phyloP scores from a whole-genome alignment of 2,329 filamentous ascomycete species.

The Zarea fungicola region DNA sequence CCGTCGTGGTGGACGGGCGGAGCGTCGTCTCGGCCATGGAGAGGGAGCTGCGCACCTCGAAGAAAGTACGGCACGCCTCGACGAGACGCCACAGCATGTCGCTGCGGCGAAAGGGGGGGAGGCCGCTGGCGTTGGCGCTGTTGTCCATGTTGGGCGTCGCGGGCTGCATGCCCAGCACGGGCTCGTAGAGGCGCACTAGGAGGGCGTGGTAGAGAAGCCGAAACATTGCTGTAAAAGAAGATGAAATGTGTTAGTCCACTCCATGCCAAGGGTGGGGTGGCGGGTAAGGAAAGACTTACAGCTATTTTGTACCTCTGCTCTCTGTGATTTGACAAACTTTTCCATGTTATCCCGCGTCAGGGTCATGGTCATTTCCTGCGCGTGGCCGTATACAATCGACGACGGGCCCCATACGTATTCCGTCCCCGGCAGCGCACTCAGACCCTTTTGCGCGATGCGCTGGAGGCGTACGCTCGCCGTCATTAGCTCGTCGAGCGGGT shows the following conservation, averaged over 20 bases:
- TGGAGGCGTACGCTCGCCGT: conserved; percentile 1
- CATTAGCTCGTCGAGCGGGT: background rate
- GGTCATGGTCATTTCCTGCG: conserved; percentile 6
- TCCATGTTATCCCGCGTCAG: conserved; percentile 6
- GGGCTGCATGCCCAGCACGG: conserved; percentile 22
- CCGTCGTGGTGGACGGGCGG: conserved; percentile 7
- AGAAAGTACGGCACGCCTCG: conserved; percentile 2
- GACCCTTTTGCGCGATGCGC: conserved; percentile 1
- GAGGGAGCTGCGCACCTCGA: background rate
- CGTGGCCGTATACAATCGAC: background rate
- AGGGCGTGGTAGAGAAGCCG: conserved; percentile 21
- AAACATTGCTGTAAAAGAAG: conserved; percentile 2
- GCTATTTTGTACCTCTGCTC: background rate
- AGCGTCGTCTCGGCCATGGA: background rate
- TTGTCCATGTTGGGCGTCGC: background rate
- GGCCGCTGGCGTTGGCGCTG: background rate
- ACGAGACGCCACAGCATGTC: conserved; percentile 9
- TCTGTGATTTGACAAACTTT: conserved; percentile 4
- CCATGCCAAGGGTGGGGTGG: background rate
- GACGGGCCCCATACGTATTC: conserved; percentile 8
- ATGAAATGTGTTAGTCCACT: background rate
- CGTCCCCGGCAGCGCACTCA: background rate
- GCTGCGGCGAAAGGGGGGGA: conserved; percentile 2
- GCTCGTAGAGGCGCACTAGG: conserved; percentile 26
- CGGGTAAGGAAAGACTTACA: background rate